Percentiles rank a stretch among this genome's conserved stretches.
Evolutionary conservation across 2,329 filamentous ascomycete species (phyloP).

Genomic region (Cytospora leucostoma): DNA sequence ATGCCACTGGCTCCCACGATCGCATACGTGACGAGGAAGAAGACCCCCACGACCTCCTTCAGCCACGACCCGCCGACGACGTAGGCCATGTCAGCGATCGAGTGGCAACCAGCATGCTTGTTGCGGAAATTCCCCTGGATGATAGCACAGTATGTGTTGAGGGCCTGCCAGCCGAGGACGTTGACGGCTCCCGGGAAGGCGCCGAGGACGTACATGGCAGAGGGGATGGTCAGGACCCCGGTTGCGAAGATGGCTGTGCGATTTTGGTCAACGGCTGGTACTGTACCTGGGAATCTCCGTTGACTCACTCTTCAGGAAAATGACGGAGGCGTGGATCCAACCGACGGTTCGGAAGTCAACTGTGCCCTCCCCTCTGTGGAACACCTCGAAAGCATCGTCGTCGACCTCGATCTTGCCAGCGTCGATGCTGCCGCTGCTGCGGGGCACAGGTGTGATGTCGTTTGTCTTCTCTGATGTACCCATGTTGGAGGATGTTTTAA

Average conservation of each 20-base stretch:
- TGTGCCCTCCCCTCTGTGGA: conserved; percentile 47
- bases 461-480: not conserved
- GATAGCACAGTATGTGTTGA: conserved; percentile 33
- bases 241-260: conserved; percentile 34
- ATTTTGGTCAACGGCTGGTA: not conserved
- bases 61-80: conserved; percentile 19
- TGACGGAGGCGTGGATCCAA: conserved; percentile 53
- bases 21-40: conserved; percentile 24
- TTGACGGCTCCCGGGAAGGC: conserved; percentile 33
- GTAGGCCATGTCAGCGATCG: conserved; percentile 25
- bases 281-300: not conserved
- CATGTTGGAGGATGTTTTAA: not conserved
- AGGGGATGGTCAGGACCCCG: conserved; percentile 34
- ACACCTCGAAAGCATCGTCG: conserved; percentile 44
- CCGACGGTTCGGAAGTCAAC: conserved; percentile 56
- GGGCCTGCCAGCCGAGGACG: conserved; percentile 33
- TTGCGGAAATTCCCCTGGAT: conserved; percentile 33
- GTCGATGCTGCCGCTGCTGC: conserved; percentile 25
- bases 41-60: conserved; percentile 21
- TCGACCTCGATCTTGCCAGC: conserved; percentile 20
- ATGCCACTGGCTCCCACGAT: conserved; percentile 23
- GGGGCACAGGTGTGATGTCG: conserved; percentile 14
- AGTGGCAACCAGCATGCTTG: conserved; percentile 32
- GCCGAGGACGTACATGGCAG: conserved; percentile 33
- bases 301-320: conserved; percentile 49